Base-by-base conservation (phyloP, 495 filamentous ascomycete genomes). In the Arthonia radiata region DNA sequence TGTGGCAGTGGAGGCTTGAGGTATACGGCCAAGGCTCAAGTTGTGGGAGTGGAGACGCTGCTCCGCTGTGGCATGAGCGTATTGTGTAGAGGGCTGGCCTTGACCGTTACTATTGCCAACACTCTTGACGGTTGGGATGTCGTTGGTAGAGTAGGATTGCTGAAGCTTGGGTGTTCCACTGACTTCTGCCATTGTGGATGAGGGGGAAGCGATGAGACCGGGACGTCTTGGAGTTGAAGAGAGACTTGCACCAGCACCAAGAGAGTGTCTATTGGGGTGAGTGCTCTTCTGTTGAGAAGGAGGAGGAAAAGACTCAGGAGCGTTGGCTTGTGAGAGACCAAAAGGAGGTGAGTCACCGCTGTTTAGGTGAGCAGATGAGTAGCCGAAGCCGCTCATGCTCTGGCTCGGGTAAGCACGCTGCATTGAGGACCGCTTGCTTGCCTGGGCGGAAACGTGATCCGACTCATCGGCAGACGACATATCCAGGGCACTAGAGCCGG, bases 71-170 rank as follows among this genome's bases (percentile, higher is more conserved):
- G n/a, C n/a, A n/a, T n/a, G n/a, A n/a, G n/a, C n/a, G n/a, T n/a
- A n/a, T 34, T 64, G 54, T 5, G 67, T 64, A 34, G 68, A 73
- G 2, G 55, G 47, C 28, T 38, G 48, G 30, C 27, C 39, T 27
- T 31, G 39, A 34, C 28, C 46, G 36, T 32, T 39, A 22, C 11
- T 24, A 39, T 19, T 49, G 44, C 45, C 42, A 25, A 55, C 53
- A 16, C 49, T 66, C 56, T 81, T 86, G 36, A 79, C 53, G 1
- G 81, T 90, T n/a, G 83, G 75, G 3, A 93, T 52, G 38, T 93
- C 86, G 43, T 70, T 76, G 13, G 80, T 70, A 2, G 86, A 93
- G 48, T 77, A 93, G 2, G 83, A 92, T 3, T 74, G 67, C 47
- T 81, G 73, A 18, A 89, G 47, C 53, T 66, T 82, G 33, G 57